phyloP scores from a whole-genome alignment of 164 flowering plant genomes.

The Akebia trifoliata region DNA sequence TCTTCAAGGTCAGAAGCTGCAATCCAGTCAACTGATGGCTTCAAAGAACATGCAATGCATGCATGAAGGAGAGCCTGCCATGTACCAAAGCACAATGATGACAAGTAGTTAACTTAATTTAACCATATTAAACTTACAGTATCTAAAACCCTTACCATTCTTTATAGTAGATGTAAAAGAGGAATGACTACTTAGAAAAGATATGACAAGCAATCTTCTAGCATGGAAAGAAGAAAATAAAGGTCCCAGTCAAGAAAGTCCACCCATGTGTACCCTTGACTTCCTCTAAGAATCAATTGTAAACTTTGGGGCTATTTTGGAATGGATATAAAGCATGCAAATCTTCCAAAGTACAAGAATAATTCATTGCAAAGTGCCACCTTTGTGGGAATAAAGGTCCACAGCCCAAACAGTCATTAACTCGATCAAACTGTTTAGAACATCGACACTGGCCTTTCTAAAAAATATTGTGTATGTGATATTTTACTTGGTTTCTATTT shows the following conservation, averaged over 20 bases:
- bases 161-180: background rate
- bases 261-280: background rate
- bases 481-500: too few relatives aligned
- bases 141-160: background rate
- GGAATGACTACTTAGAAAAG: background rate
- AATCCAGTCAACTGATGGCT: conserved; percentile 90
- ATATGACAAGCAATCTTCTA: background rate
- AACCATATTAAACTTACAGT: background rate
- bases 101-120: background rate
- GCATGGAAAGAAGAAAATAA: background rate
- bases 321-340: too few relatives aligned
- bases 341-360: too few relatives aligned
- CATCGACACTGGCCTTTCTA: too few relatives aligned
- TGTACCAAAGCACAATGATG: conserved; percentile 5
- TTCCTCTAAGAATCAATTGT: background rate
- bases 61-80: conserved; percentile 95
- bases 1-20: conserved; percentile 99
- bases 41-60: conserved; percentile 78
- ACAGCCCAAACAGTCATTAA: too few relatives aligned
- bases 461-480: too few relatives aligned
- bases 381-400: too few relatives aligned
- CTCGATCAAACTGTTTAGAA: too few relatives aligned
- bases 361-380: too few relatives aligned
- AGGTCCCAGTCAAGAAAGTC: background rate
- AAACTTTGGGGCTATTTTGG: background rate